These are phyloP conservation scores for Colletotrichum orbiculare DNA, from an alignment of 2,329 filamentous ascomycete species.

Conservation along the genomic window DNA sequence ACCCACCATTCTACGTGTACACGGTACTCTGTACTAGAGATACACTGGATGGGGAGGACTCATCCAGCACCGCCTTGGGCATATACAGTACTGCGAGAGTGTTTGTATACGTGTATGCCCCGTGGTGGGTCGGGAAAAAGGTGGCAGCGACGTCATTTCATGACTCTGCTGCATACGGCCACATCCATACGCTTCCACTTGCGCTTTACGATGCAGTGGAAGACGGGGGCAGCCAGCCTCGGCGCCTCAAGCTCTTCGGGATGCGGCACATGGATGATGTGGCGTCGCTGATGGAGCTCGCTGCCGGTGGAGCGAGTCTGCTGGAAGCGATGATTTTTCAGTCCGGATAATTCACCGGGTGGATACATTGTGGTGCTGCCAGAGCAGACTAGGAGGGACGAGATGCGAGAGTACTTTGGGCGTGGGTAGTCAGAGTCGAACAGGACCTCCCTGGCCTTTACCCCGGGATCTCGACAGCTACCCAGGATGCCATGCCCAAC, in stretches of 20 bases:
- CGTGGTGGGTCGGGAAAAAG: constrained; percentile 9
- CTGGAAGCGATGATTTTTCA: constrained; percentile 4
- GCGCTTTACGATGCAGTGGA: constrained; percentile 12
- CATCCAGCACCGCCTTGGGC: constrained; percentile 9
- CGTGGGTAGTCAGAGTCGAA: constrained; percentile 18
- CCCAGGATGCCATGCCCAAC: constrained; percentile 29
- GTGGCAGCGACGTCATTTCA: constrained; percentile 23
- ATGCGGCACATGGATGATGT: constrained; percentile 28
- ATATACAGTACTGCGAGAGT: background rate
- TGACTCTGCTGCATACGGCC: constrained; percentile 9
- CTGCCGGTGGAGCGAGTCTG: constrained; percentile 7
- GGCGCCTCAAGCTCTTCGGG: constrained; percentile 25
- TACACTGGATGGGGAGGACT: background rate
- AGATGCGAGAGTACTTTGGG: constrained; percentile 33
- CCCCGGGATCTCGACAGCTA: constrained; percentile 29
- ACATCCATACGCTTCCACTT: constrained; percentile 12
- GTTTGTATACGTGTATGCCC: background rate
- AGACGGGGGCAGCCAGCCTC: constrained; percentile 13
- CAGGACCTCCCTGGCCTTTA: constrained; percentile 20
- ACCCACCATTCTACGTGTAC: no score
- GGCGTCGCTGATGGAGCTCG: constrained; percentile 19
- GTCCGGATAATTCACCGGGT: constrained; percentile 29
- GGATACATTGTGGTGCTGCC: constrained; percentile 24
- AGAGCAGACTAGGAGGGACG: background rate
- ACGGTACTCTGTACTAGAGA: no score